Base-by-base conservation (phyloP, 2,329 filamentous ascomycete genomes). In the Cercospora nicotianae region DNA sequence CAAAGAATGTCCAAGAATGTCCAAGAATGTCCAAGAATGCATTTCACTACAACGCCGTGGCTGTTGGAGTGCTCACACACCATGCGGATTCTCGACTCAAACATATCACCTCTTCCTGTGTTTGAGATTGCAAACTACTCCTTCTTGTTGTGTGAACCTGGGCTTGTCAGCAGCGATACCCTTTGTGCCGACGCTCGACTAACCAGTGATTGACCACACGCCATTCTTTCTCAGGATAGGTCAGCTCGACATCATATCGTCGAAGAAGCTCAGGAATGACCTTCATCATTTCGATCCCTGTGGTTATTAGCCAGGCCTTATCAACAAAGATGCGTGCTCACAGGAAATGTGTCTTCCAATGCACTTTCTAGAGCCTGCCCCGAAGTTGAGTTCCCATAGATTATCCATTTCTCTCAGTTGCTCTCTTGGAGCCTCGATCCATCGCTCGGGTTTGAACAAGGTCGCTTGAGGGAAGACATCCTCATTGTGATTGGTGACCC, bases 391-490 rank as follows among this genome's bases (percentile, higher is more conserved):
- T 23, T 59, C 55, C 55, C 55, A 59, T 7, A 59, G 12, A 3
- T 36, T 16, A 7, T 59, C 55, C 55, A 59, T 59, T 36, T 12
- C 55, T 36, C 18, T 59, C 28, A 59, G 23, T 30, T 59, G 55
- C 3, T 20, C 30, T 33, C 28, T 36, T 7, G 55, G 20, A 20
- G 55, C 55, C 16, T 73, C 69, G 42, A 78, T 57, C 77, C 77
- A 80, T 8, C 77, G 63, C 65, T 79, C 78, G 0, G 78, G 78
- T 16, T 74, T 60, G 66, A 79, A 80, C 1, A 57, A 59, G 23
- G 78, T 76, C 6, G 74, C 74, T 42, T 79, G 74, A 5, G 74
- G 68, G 55, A 68, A 78, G 7, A 79, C 72, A 9, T 75, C 71
- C 30, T 68, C 60, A 48, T 75, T 73, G 3, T 74, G 69, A 39